These are phyloP conservation scores for Jatropha multifida DNA, from an alignment of 441 rosid species.

Conservation along the genomic window DNA sequence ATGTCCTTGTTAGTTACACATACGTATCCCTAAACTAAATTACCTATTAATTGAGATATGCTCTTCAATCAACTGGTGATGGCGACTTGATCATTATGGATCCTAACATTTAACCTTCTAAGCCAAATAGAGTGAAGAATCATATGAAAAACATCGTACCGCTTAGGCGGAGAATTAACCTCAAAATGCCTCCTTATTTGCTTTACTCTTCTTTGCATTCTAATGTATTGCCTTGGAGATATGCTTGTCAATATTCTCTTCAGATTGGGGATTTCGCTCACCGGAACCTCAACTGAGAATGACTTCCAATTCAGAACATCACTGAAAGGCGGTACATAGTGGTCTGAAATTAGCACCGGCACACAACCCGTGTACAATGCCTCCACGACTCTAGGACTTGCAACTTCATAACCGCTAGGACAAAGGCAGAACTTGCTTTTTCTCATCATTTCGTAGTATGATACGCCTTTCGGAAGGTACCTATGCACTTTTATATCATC, in stretches of 20 bases:
- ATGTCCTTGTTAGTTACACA: neutral
- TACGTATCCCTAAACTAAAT: neutral
- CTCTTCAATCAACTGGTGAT: slow-evolving; percentile 8
- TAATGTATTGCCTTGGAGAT: slow-evolving; percentile 69
- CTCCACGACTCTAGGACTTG: slow-evolving; percentile 84
- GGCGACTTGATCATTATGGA: slow-evolving; percentile 37
- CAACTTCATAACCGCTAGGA: slow-evolving; percentile 94
- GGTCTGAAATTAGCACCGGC: slow-evolving; percentile 73
- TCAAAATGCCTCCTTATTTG: slow-evolving; percentile 70
- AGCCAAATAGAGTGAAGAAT: slow-evolving; percentile 94
- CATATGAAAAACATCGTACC: slow-evolving; percentile 91
- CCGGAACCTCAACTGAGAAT: slow-evolving; percentile 66
- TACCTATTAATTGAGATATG: neutral
- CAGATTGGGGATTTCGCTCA: slow-evolving; percentile 64
- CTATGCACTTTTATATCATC: slow-evolving; percentile 60
- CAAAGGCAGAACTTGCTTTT: slow-evolving; percentile 80
- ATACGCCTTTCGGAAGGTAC: slow-evolving; percentile 72
- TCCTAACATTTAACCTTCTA: slow-evolving; percentile 66
- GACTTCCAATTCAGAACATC: slow-evolving; percentile 83
- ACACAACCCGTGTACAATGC: slow-evolving; percentile 83
- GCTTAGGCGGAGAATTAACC: slow-evolving; percentile 70
- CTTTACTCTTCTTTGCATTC: slow-evolving; percentile 75
- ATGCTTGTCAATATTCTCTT: slow-evolving; percentile 60
- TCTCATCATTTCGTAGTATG: slow-evolving; percentile 72
- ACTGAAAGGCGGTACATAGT: slow-evolving; percentile 79